These are phyloP conservation scores for Aegle marmelos DNA, from an alignment of 345 rosid species.

Conservation along the genomic window DNA sequence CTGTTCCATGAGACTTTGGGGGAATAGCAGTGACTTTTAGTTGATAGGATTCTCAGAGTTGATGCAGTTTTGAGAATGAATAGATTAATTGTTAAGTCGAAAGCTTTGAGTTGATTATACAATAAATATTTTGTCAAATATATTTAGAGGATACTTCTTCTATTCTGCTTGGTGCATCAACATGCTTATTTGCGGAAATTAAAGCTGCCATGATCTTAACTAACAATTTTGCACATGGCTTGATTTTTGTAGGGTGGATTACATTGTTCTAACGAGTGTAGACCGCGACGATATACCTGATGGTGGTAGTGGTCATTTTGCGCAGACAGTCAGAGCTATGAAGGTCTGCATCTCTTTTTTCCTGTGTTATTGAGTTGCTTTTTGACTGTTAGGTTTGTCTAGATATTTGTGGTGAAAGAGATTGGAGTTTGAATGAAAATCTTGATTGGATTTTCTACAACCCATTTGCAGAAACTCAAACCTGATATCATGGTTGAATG, in stretches of 20 bases:
- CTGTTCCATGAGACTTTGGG: background rate
- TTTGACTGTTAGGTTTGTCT: background rate
- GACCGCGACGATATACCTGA: constrained; percentile 98
- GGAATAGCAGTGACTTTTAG: background rate
- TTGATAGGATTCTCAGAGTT: background rate
- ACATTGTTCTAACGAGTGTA: constrained; percentile 94
- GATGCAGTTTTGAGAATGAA: background rate
- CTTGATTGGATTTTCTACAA: constrained; percentile 8
- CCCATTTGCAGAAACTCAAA: constrained; percentile 61
- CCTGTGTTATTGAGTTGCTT: background rate
- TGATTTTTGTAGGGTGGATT: constrained; percentile 69
- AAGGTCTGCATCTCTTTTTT: constrained; percentile 49
- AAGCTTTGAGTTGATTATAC: background rate
- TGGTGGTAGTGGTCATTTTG: constrained; percentile 99
- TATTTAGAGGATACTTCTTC: too few species aligned
- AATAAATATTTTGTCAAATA: background rate
- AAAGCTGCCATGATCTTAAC: background rate
- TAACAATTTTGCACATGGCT: background rate
- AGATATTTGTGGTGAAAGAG: background rate
- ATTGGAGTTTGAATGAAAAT: background rate
- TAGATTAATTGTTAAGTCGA: background rate
- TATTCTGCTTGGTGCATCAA: background rate
- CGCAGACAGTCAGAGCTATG: constrained; percentile 81
- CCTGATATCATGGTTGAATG: constrained; percentile 97
- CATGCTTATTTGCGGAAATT: background rate